Conservation (phyloP, 164 flowering plant species). For the Stephania japonica region DNA sequence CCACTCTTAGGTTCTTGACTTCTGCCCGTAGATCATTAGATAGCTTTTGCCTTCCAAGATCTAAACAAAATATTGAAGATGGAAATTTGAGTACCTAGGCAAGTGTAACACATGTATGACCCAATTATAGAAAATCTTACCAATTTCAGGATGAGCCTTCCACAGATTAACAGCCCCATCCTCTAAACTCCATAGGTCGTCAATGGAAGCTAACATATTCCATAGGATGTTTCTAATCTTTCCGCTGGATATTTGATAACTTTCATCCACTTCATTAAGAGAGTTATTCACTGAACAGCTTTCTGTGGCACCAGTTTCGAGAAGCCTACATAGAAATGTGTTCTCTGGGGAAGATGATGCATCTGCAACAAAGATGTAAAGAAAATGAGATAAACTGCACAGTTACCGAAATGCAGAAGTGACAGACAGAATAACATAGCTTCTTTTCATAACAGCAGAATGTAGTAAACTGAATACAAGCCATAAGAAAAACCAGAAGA, state of each 20-base stretch:
- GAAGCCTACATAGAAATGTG: constrained; percentile 59
- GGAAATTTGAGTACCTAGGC: constrained; percentile 6
- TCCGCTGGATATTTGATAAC: constrained; percentile 19
- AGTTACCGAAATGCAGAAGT: neutral
- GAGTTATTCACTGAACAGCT: constrained; percentile 45
- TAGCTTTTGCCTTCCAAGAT: constrained; percentile 31
- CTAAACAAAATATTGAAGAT: constrained; percentile 30
- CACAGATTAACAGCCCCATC: constrained; percentile 33
- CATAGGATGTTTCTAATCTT: constrained; percentile 31
- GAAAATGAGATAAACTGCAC: neutral
- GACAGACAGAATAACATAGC: neutral
- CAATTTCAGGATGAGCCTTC: constrained; percentile 43
- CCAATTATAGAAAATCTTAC: constrained; percentile 27
- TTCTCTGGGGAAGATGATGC: constrained; percentile 39
- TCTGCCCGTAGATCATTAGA: constrained; percentile 39
- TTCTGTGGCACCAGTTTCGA: constrained; percentile 83
- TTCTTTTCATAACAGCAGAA: too few species aligned
- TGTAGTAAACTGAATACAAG: too few species aligned
- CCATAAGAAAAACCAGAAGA: too few species aligned
- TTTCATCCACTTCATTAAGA: constrained; percentile 34
- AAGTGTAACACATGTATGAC: neutral
- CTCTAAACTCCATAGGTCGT: constrained; percentile 45
- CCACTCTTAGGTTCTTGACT: constrained; percentile 48
- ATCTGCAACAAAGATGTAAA: constrained; percentile 29
- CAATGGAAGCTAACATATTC: constrained; percentile 45